Evolutionary conservation across 352 stramenopile species (phyloP), one percentile per base, ranked within the genome.

Genomic region (Pythium volutum): DNA sequence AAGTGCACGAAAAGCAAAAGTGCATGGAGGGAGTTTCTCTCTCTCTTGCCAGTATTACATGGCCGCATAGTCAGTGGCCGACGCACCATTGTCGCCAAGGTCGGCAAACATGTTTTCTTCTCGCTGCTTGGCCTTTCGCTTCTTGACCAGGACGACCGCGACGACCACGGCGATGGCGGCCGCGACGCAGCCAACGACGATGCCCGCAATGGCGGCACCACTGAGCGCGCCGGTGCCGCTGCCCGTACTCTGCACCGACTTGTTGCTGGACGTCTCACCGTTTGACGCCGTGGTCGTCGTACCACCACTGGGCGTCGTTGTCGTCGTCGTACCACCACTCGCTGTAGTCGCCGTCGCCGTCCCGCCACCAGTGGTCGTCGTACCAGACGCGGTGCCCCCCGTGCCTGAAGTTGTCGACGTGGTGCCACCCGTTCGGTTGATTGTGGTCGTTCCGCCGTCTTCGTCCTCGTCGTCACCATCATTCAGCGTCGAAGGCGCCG

Each of bases 101-200:
- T 82, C 71, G 34, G 73, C 49, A 54, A 79, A 82, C 55, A 76
- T 71, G 25, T 62, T 63, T 43, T 73, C 71, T 29, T 81, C 74
- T 36, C 66, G 64, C 33, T 62, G 66, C 53, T 66, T 64, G 27
- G 59, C 59, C 45, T 67, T 64, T 41, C 58, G 62, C 64, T 73
- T 73, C 4, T 71, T 71, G 53, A 66, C 57, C 41, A 73, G 61
- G 15, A 77, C 45, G 22, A 66, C 49, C 2, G 52, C 39, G 34
- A 29, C 52, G 7, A 71, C 57, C 1, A 53, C 69, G 14, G 71
- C 51, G 2, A 59, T 54, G 2, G 75, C 53, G 11, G 54, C 69
- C 12, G 38, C 66, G 1, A 48, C 53, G 48, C 57, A 72, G 42
- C 75, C 74, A 34, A 62, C 53, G 9, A 71, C 64, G 42, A 79